Base-by-base conservation (phyloP, 768 basidiomycete genomes). In the Cubamyces lactineus region DNA sequence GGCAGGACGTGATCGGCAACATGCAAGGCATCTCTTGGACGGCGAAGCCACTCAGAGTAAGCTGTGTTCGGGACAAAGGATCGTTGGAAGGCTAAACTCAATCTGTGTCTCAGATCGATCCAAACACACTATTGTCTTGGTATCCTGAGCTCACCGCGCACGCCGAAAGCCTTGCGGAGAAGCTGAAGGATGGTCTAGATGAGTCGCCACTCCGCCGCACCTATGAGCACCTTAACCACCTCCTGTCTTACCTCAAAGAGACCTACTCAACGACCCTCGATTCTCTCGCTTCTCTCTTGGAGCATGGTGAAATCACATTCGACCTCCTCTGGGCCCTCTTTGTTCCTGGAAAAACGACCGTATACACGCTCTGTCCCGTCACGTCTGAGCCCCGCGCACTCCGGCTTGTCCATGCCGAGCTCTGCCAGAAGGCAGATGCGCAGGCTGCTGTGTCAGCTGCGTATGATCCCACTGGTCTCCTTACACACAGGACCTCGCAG, bases 11-110 rank as follows among this genome's bases (percentile, higher is more conserved):
- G 19, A 82, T 88, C 60, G 76, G 80, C 56, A 75, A 79, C 5
- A 84, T 83, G 79, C 83, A 82, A 26, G 86, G 85, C 16, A 74
- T 86, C 24, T 86, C 86, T 8, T 88, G 86, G 86, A 81, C 83
- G 34, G 70, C 81, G 5, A 81, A 84, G 28, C 84, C 84, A 7
- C 75, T 87, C 11, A 81, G 84, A 72, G 85, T 85, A 67, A 5
- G 63, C 61, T 7, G 46, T 30, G 4, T 30, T 53, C 13, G 6
- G 19, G 3, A 13, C 17, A n/a, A 24, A 5, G 16, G 17, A 1
- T 17, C 46, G 7, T 12, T 0, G 1, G 21, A 24, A 57, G 38
- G 23, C 59, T 61, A 61, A 65, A 53, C 59, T 46, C 50, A 42
- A 30, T 39, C 54, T 52, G 16, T 17, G 1, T 50, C 11, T 15